phyloP scores from a whole-genome alignment of 495 filamentous ascomycete species.

The Echria macrotheca region DNA sequence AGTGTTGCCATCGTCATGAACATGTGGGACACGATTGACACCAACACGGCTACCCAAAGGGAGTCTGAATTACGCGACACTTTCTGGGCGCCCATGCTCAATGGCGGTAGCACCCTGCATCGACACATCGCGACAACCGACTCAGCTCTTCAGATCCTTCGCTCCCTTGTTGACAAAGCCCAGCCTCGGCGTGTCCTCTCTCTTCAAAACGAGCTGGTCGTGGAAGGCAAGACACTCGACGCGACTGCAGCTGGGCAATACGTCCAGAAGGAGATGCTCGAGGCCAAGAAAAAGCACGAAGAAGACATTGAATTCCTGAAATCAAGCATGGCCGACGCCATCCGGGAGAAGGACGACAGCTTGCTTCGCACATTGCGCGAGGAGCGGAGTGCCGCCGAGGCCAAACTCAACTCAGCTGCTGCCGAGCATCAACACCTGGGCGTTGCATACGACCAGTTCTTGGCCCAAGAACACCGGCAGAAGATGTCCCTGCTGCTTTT shows the following conservation, averaged over 20 bases:
- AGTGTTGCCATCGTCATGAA: background rate
- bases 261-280: constrained; percentile 19
- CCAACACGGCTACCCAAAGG: background rate
- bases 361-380: background rate
- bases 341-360: background rate
- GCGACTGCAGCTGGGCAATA: constrained; percentile 29
- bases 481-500: background rate
- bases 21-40: constrained; percentile 1
- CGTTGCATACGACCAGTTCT: background rate
- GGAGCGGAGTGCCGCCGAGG: background rate
- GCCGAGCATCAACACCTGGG: background rate
- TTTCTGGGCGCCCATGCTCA: constrained; percentile 1
- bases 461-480: background rate
- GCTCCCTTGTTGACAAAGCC: background rate
- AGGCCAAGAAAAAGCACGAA: constrained; percentile 15
- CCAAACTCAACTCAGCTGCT: background rate
- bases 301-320: constrained; percentile 17
- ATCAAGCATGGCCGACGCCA: constrained; percentile 14
- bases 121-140: background rate
- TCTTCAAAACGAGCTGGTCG: background rate
- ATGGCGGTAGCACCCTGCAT: background rate
- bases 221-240: constrained; percentile 13
- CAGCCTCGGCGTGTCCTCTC: background rate
- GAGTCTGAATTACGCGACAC: background rate
- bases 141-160: background rate